These are phyloP conservation scores for Cetradonia linearis DNA, from an alignment of 495 filamentous ascomycete genomes.

Conservation along the genomic window DNA sequence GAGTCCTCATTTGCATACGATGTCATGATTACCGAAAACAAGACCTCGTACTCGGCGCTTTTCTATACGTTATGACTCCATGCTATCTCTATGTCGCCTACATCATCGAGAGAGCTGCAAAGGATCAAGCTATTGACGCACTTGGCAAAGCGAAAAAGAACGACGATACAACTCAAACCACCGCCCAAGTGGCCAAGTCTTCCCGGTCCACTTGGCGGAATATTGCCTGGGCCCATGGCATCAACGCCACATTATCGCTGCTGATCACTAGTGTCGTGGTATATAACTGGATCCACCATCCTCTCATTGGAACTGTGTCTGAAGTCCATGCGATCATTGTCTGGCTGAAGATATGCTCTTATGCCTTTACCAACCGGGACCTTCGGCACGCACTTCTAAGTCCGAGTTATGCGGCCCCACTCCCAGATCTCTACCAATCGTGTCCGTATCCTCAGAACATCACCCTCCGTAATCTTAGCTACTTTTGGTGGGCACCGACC, in stretches of 20 bases:
- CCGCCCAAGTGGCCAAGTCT: conserved; percentile 32
- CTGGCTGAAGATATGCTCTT: conserved; percentile 90
- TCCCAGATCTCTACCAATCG: conserved; percentile 70
- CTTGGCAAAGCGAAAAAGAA: conserved; percentile 52
- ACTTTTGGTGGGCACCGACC: conserved; percentile 97
- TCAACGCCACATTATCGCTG: conserved; percentile 77
- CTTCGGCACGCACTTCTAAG: conserved; percentile 78
- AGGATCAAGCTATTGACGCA: conserved; percentile 57
- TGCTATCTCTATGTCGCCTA: conserved; percentile 84
- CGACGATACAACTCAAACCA: conserved; percentile 44
- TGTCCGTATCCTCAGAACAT: conserved; percentile 88
- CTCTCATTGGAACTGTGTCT: conserved; percentile 81
- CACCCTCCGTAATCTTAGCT: conserved; percentile 71
- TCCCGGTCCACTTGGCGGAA: conserved; percentile 67
- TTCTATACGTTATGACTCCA: conserved; percentile 76
- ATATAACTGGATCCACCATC: conserved; percentile 84
- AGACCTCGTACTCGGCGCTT: conserved; percentile 63
- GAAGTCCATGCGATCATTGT: conserved; percentile 90
- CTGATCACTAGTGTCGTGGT: conserved; percentile 72
- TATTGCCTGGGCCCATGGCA: conserved; percentile 63
- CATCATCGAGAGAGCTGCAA: conserved; percentile 72
- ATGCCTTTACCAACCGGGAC: conserved; percentile 93
- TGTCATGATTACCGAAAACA: conserved; percentile 78
- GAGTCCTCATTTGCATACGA: conserved; percentile 81
- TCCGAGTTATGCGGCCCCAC: conserved; percentile 43